Base-by-base conservation (phyloP, 2,329 filamentous ascomycete genomes). In the Fusarium armeniacum region DNA sequence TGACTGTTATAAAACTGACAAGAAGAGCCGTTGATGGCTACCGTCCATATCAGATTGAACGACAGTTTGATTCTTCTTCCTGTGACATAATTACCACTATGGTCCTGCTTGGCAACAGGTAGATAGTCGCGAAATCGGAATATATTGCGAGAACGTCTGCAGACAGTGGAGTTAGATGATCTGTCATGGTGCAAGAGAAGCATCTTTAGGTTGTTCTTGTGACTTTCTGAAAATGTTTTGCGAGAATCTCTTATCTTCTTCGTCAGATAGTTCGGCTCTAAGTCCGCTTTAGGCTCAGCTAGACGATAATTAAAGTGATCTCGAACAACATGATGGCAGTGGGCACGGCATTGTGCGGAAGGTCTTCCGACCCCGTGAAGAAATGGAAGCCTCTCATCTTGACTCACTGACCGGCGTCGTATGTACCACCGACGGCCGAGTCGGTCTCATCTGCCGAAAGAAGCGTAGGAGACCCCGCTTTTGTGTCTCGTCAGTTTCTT, bases 371-470 rank as follows among this genome's bases (percentile, higher is more conserved):
- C 53, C 54, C 50, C 54, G 58, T 70, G 58, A 57, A 65, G 22
- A 35, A 45, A 24, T 18, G 13, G 47, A 24, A 52, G 43, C 45
- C 30, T 61, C 47, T 51, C 49, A 32, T 51, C 51, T 46, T 71
- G 68, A 70, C 59, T 70, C 67, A 71, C 47, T 65, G 33, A 22
- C 54, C 64, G 68, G 59, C 45, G 47, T 38, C 45, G 53, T 33
- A 56, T 26, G 47, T 47, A 61, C 56, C 52, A 47, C 67, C 63
- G 67, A 56, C 67, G 67, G 67, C 41, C 53, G 41, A 36, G 40
- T 65, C 67, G 67, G 68, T 55, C 52, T 71, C 64, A 71, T 69
- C 68, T 70, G 68, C 68, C 68, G 68, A 70, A 69, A 28, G 51
- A 65, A 53, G 26, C 49, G 47, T 57, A 53, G 58, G 28, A 24